Base-by-base conservation (phyloP, 495 filamentous ascomycete genomes). In the Tetracladium setigerum region DNA sequence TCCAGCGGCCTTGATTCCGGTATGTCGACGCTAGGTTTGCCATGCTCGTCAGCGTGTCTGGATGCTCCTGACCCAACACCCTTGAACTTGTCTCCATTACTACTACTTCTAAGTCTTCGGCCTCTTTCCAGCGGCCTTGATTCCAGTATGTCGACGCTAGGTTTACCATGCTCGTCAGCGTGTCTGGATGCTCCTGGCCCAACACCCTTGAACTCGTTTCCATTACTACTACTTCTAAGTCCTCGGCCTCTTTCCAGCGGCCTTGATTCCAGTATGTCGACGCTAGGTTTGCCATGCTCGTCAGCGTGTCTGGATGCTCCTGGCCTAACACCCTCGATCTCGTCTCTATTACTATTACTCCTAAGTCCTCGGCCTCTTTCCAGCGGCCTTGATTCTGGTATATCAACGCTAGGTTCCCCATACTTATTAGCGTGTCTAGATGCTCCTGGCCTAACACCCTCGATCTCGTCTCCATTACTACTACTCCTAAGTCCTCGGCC, bases 351-450 rank as follows among this genome's bases (percentile, higher is more conserved):
- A 15, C 42, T 30, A 11, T 13, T 15, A 8, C 5, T 5, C 6
- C 5, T 4, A 68, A 27, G 22, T 55, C 52, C 49, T 66, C 64
- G 9, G 69, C 66, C 30, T 70, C 67, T 39, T 63, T 24, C 41
- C 59, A 63, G 15, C 60, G 57, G 4, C 61, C 57, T 15, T 60
- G 52, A n/a, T 34, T 19, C 6, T 54, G 13, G 4, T 61, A 48
- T 14, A 61, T 5, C 9, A 54, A 51, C 9, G 50, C 60, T 22
- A 62, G 57, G 31, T 36, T 59, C 32, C 50, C 49, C 50, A 58
- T 57, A 51, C 34, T 62, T 1, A 0, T 42, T n/a, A 19, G 40
- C 24, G 22, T 30, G 22, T 43, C 40, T 11, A 9, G 15, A 24
- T 24, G 40, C 40, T 43, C 40, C 6, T 5, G 44, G 32, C 44